These are phyloP conservation scores for Annona squamosa DNA, from an alignment of 164 flowering plant genomes.

Conservation along the genomic window DNA sequence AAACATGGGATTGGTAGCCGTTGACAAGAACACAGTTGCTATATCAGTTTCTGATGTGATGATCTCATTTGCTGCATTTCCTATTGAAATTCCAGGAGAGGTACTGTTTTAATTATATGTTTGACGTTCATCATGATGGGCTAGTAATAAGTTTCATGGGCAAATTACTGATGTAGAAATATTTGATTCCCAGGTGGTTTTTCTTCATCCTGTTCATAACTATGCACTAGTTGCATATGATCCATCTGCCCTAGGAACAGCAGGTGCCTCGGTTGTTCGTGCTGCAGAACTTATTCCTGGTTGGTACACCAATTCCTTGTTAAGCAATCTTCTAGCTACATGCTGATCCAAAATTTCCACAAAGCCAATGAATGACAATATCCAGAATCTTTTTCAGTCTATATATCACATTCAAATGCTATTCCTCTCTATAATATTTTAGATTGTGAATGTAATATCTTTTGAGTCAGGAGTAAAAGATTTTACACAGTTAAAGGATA, in stretches of 20 bases:
- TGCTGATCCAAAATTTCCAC: not conserved
- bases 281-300: conserved; percentile 94
- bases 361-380: not conserved
- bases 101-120: conserved; percentile 24
- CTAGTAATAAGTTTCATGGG: not conserved
- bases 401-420: not conserved
- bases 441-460: too few relatives aligned
- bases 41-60: conserved; percentile 85
- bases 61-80: conserved; percentile 96
- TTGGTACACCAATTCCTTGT: conserved; percentile 15
- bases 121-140: not conserved
- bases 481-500: too few relatives aligned
- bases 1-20: conserved; percentile 71
- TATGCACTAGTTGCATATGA: conserved; percentile 91
- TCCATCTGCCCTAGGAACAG: conserved; percentile 71
- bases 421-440: not conserved
- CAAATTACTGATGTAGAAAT: not conserved
- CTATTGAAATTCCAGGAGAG: conserved; percentile 96
- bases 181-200: conserved; percentile 60
- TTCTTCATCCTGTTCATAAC: conserved; percentile 93
- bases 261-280: conserved; percentile 68
- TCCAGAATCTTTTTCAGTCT: not conserved
- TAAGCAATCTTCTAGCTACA: not conserved
- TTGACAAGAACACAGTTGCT: conserved; percentile 91
- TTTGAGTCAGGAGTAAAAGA: too few relatives aligned